phyloP scores from a whole-genome alignment of 371 early-diverging fungal species.

The Nematocida sp. region DNA sequence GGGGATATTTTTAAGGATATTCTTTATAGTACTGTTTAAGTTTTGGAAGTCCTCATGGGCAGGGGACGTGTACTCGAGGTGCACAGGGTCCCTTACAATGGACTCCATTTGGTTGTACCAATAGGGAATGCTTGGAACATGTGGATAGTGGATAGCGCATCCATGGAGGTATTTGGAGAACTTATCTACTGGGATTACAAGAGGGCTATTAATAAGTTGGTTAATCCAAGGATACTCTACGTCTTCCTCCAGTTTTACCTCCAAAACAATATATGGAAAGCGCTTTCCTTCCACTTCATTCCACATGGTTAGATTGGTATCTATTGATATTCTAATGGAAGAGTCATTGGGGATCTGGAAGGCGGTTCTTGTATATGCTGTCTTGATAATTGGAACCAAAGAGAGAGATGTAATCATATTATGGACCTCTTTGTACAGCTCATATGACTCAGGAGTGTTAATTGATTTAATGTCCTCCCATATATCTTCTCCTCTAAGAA shows the following conservation, averaged over 20 bases:
- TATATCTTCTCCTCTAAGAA: conserved; percentile 74
- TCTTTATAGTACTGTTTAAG: not conserved
- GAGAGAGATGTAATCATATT: conserved; percentile 72
- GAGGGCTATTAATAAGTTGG: conserved; percentile 77
- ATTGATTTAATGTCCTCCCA: conserved; percentile 72
- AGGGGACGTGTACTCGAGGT: not conserved
- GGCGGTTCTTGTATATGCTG: conserved; percentile 94
- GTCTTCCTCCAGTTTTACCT: conserved; percentile 90
- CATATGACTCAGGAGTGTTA: conserved; percentile 71
- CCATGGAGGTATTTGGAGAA: conserved; percentile 97
- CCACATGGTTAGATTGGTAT: conserved; percentile 90
- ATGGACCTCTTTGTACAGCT: conserved; percentile 76
- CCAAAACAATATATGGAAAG: conserved; percentile 93
- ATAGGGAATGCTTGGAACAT: conserved; percentile 84
- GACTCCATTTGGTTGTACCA: conserved; percentile 87
- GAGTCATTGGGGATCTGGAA: conserved; percentile 97
- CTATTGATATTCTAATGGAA: conserved; percentile 88
- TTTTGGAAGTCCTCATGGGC: not conserved
- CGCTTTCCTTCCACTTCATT: conserved; percentile 75
- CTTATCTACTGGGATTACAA: conserved; percentile 89
- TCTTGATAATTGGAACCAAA: conserved; percentile 79
- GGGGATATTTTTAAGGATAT: not conserved
- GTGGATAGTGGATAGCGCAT: conserved; percentile 79
- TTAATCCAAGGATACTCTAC: conserved; percentile 86
- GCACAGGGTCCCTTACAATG: not conserved